A percentile compares a stretch with the other conserved stretches of the same genome.
These are phyloP conservation scores for Phytophthora colocasiae DNA, from an alignment of 352 stramenopile genomes.

Conservation along the genomic window DNA sequence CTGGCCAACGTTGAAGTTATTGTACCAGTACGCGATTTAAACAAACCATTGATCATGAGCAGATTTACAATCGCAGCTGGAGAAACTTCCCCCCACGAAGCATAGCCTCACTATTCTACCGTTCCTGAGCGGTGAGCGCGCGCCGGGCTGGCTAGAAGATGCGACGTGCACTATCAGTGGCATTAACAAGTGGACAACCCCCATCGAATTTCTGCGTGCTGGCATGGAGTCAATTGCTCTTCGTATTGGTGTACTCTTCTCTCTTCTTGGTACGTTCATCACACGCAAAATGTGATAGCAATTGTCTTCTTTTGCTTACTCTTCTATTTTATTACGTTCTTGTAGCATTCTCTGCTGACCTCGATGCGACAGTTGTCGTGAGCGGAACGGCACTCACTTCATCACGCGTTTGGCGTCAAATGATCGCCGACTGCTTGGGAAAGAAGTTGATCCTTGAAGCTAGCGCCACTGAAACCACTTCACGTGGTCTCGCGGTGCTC, in stretches of 20 bases:
- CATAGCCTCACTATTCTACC: slow-evolving; percentile 91
- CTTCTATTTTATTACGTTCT: background rate
- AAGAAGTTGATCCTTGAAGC: slow-evolving; percentile 77
- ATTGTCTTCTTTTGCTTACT: slow-evolving; percentile 1
- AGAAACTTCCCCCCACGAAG: slow-evolving; percentile 58
- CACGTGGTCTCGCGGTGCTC: slow-evolving; percentile 82
- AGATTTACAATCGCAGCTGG: slow-evolving; percentile 41
- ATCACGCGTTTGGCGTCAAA: slow-evolving; percentile 88
- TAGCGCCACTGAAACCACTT: slow-evolving; percentile 78
- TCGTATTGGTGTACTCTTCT: slow-evolving; percentile 86
- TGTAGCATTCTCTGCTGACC: slow-evolving; percentile 49
- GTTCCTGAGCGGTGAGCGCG: slow-evolving; percentile 94
- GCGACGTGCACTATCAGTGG: slow-evolving; percentile 92
- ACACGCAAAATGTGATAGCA: background rate
- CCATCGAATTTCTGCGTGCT: slow-evolving; percentile 89
- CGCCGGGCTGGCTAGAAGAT: slow-evolving; percentile 92
- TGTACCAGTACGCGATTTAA: background rate
- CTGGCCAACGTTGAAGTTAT: slow-evolving; percentile 1
- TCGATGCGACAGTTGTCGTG: slow-evolving; percentile 67
- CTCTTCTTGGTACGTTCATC: slow-evolving; percentile 67
- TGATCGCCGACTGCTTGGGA: slow-evolving; percentile 84
- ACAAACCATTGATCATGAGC: background rate
- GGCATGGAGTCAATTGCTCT: slow-evolving; percentile 93
- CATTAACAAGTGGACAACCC: slow-evolving; percentile 91
- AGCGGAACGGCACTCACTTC: slow-evolving; percentile 83